Conservation (phyloP, 1,284 basidiomycete species). For the Puccinia novopanici region DNA sequence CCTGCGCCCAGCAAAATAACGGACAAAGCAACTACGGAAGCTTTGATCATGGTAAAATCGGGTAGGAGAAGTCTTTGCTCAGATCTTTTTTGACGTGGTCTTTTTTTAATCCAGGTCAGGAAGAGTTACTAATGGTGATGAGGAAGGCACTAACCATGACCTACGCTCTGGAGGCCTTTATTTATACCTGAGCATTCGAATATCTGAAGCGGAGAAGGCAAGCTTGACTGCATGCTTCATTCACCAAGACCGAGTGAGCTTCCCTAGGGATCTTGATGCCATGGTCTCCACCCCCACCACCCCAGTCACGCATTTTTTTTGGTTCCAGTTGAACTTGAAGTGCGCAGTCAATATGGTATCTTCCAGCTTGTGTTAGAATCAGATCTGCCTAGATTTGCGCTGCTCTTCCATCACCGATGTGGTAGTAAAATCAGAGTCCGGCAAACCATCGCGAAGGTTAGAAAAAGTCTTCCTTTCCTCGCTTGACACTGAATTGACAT, state of each 20-base stretch:
- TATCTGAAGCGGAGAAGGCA: neutral
- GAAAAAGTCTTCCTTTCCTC: too few species aligned
- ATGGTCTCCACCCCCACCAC: neutral
- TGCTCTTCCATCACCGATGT: neutral
- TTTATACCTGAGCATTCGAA: conserved; percentile 5
- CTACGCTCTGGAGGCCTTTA: neutral
- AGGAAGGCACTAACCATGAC: neutral
- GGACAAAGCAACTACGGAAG: neutral
- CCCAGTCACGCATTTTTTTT: neutral
- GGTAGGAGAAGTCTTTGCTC: neutral
- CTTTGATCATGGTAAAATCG: neutral
- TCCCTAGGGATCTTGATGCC: neutral
- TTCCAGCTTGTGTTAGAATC: neutral
- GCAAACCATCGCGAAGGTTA: too few species aligned
- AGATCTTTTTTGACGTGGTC: neutral
- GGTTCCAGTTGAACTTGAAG: neutral
- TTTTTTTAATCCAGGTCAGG: neutral
- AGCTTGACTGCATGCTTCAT: neutral
- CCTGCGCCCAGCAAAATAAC: conserved; percentile 3
- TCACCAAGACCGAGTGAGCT: neutral
- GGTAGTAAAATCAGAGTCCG: neutral
- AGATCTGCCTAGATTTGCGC: neutral
- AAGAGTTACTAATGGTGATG: neutral
- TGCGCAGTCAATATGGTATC: neutral
- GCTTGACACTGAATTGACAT: too few species aligned